Conservation (phyloP, 805 yeast genomes). For the Scheffersomyces spartinae region DNA sequence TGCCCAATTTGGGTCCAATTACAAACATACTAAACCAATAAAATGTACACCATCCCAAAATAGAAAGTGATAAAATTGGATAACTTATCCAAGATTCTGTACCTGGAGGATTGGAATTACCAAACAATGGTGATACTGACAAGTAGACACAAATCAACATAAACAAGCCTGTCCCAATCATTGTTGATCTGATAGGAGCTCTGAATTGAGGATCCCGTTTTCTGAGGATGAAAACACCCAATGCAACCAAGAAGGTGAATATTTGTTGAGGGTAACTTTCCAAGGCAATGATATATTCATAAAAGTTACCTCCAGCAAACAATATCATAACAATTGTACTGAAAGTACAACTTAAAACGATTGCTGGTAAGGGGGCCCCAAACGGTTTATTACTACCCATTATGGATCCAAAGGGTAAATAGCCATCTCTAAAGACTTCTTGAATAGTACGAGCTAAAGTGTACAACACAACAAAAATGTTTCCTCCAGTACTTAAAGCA, state of each 20-base stretch:
- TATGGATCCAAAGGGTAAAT: conserved; percentile 37
- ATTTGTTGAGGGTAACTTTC: conserved; percentile 42
- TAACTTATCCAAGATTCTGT: conserved; percentile 36
- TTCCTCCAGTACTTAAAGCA: conserved; percentile 53
- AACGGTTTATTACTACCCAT: conserved; percentile 47
- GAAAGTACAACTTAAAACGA: conserved; percentile 30
- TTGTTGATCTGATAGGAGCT: conserved; percentile 42
- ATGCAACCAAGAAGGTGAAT: conserved; percentile 39
- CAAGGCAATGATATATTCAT: conserved; percentile 38
- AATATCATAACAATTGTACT: conserved; percentile 27
- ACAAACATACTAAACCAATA: conserved; percentile 49
- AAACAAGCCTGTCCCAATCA: conserved; percentile 36
- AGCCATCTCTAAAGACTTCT: conserved; percentile 55
- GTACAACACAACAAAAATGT: conserved; percentile 49
- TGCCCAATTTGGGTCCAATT: conserved; percentile 32
- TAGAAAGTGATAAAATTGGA: conserved; percentile 32
- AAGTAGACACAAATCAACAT: conserved; percentile 36
- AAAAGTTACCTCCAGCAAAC: conserved; percentile 38
- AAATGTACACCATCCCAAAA: conserved; percentile 30
- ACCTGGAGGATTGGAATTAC: conserved; percentile 26
- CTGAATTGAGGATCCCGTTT: conserved; percentile 32
- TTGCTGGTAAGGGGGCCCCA: conserved; percentile 44
- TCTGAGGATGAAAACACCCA: conserved; percentile 48
- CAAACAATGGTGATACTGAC: conserved; percentile 37
- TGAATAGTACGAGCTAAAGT: conserved; percentile 52